Base-by-base conservation (phyloP, 257 asterid genomes). In the Forsythia viridissima region DNA sequence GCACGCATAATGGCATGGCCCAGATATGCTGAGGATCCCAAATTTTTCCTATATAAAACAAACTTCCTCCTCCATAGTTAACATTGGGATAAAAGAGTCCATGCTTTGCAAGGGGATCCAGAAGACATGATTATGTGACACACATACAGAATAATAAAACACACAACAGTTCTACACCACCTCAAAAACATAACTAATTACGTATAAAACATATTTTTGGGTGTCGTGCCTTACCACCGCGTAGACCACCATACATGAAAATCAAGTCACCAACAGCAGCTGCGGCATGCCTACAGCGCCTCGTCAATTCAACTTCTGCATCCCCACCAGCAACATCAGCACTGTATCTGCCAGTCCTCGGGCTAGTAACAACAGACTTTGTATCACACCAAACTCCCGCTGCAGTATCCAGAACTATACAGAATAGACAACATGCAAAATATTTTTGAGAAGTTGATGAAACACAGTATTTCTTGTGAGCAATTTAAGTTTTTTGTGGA, bases 361-460 rank as follows among this genome's bases (percentile, higher is more conserved):
- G 97, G 81, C 89, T 93, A 10, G 97, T 93, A 78, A 96, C 98
- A 74, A 96, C 98, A 78, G 99, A 92, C 75, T 87, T 96, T 3
- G 93, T 91, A 85, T 96, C 99, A 55, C 98, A 96, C 99, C 99
- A 96, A 44, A 96, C 98, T 82, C 99, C 99, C 72, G 99, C 99
- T 52, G 99, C 99, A 38, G 99, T 93, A 85, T 96, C 99, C 94
- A 96, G 85, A 81, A 96, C 98, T 96, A 81, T 66, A 76, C 69
- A 59, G 73, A 80, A 70, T 75, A 70, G 66, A 51, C 38, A 82
- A 68, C 55, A 74, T n/a, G 70, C 76, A 70, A 61, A 39, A 40
- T 72, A 75, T 37, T 34, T 44, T 71, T 38, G 59, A 71, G 41
- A 67, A 5, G 67, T 51, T 55, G 63, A 82, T 73, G 59, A 39